A percentile compares a stretch with the other conserved stretches of the same genome.
Evolutionary conservation across 805 yeast genomes (phyloP).

Genomic region (Myxozyma neglecta): DNA sequence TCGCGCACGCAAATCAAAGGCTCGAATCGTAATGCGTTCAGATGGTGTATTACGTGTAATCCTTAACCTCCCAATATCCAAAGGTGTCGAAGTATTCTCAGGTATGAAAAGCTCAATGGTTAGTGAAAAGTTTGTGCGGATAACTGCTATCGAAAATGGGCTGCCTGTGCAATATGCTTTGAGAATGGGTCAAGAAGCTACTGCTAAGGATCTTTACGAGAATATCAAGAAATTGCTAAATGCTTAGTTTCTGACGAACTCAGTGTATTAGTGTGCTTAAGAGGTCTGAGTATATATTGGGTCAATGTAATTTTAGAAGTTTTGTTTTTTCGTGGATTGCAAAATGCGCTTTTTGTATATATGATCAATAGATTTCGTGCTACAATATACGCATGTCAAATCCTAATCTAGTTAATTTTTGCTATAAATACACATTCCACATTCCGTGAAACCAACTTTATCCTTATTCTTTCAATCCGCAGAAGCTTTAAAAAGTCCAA

Average conservation of each 20-base stretch:
- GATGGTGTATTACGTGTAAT: conserved; percentile 82
- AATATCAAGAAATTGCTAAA: background rate
- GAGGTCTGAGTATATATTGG: background rate
- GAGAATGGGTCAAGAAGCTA: conserved; percentile 48
- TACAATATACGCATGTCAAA: background rate
- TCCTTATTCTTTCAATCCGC: background rate
- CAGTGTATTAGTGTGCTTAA: background rate
- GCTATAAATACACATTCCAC: background rate
- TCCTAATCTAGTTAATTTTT: background rate
- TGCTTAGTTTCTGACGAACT: background rate
- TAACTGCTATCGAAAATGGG: conserved; percentile 63
- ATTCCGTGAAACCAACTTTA: background rate
- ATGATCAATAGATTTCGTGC: background rate
- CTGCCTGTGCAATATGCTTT: conserved; percentile 82
- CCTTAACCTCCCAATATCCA: conserved; percentile 65
- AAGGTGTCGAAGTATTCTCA: conserved; percentile 55
- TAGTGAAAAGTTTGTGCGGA: conserved; percentile 79
- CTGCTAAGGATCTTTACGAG: conserved; percentile 4
- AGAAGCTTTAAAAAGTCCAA: conserved; percentile 68
- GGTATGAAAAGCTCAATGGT: conserved; percentile 86
- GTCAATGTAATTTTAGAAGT: background rate
- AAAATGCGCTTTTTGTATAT: background rate
- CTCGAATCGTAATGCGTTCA: conserved; percentile 86
- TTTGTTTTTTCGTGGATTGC: background rate
- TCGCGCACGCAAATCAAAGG: conserved; percentile 38